A percentile compares a stretch with the other conserved stretches of the same genome.
Evolutionary conservation across 148 eudicot species (phyloP).

Genomic region (Fagopyrum homotropicum): DNA sequence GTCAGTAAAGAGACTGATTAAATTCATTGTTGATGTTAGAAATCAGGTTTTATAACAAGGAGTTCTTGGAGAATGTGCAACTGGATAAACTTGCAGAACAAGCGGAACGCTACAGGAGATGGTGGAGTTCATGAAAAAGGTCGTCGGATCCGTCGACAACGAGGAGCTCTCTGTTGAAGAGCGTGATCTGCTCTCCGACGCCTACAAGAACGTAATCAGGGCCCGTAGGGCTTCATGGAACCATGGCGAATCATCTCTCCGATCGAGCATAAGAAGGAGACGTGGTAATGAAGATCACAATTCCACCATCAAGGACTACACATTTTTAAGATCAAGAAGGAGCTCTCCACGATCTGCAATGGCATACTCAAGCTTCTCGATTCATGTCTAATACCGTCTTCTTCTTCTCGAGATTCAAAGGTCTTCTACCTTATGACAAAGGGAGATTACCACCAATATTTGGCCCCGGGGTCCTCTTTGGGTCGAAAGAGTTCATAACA

Average conservation of each 20-base stretch:
- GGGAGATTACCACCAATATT: conserved; percentile 50
- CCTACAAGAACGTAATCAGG: conserved; percentile 92
- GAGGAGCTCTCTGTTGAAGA: conserved; percentile 67
- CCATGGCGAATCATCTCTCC: conserved; percentile 42
- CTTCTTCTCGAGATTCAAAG: conserved; percentile 33
- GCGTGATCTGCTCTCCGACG: conserved; percentile 88
- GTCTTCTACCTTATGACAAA: conserved; percentile 58
- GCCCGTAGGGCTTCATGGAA: conserved; percentile 67
- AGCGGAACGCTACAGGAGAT: conserved; percentile 72
- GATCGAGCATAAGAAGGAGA: conserved; percentile 72
- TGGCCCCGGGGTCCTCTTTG: conserved; percentile 97
- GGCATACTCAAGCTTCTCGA: conserved; percentile 46
- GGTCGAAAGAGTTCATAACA: conserved; percentile 90
- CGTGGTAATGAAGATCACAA: conserved; percentile 69
- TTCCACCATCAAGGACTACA: conserved; percentile 38
- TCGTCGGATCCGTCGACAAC: conserved; percentile 23
- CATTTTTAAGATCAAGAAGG: conserved; percentile 39
- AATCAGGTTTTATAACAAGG: too few relatives aligned
- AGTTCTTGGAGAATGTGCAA: conserved; percentile 34
- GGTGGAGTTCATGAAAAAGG: conserved; percentile 64
- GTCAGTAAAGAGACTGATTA: too few relatives aligned
- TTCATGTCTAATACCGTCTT: conserved; percentile 28
- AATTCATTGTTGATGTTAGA: too few relatives aligned
- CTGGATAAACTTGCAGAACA: conserved; percentile 69
- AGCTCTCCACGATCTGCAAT: conserved; percentile 38